Evolutionary conservation across 345 rosid genomes (phyloP).

Genomic region (Erodium maritimum): DNA sequence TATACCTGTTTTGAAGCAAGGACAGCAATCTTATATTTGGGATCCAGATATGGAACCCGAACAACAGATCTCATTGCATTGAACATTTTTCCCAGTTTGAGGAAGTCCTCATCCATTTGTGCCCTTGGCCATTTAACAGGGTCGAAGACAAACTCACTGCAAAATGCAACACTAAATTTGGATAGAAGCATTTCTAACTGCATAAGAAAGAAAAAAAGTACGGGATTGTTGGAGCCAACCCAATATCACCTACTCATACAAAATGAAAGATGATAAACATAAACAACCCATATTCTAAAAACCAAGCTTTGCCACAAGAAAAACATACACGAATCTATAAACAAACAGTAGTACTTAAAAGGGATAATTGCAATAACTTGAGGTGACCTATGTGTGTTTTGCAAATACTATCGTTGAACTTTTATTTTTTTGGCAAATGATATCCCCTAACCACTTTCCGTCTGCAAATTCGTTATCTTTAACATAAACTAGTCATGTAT

Average conservation of each 20-base stretch:
- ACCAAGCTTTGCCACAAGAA: background rate
- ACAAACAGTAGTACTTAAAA: no score
- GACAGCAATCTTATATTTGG: slow-evolving; percentile 77
- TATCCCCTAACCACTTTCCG: no score
- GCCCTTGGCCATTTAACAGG: slow-evolving; percentile 65
- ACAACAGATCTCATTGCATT: slow-evolving; percentile 58
- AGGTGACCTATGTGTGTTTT: no score
- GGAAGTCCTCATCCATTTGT: slow-evolving; percentile 67
- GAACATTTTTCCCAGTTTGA: slow-evolving; percentile 39
- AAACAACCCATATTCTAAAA: background rate
- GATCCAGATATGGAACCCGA: slow-evolving; percentile 68
- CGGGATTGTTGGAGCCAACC: background rate
- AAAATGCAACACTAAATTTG: background rate
- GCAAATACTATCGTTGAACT: no score
- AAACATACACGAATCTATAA: no score
- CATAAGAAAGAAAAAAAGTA: background rate
- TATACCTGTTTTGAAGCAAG: slow-evolving; percentile 78
- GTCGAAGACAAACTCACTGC: slow-evolving; percentile 69
- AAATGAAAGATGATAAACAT: background rate
- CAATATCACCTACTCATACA: background rate
- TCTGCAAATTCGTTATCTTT: no score
- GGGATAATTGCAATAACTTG: no score
- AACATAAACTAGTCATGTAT: no score
- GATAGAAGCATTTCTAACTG: background rate
- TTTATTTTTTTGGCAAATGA: no score